Conservation (phyloP, 1,284 basidiomycete species). For the Ceratobasidium sp. region DNA sequence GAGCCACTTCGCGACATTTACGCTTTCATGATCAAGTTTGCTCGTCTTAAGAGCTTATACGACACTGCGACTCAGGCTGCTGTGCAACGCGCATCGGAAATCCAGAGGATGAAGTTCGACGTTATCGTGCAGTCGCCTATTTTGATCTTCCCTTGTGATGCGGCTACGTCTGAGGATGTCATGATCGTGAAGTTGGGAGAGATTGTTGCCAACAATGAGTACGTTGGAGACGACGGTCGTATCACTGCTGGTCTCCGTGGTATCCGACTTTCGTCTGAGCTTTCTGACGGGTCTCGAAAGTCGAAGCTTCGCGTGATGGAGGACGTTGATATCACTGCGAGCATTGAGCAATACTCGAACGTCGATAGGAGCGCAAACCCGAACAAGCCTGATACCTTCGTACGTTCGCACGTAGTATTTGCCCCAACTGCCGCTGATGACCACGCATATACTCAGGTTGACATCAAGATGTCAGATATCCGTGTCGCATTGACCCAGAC, state of each 20-base stretch:
- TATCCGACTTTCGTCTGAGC: conserved; percentile 82
- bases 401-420: conserved; percentile 52
- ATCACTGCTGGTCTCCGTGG: conserved; percentile 86
- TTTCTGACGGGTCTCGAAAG: conserved; percentile 63
- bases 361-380: conserved; percentile 57
- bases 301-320: conserved; percentile 88
- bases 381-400: conserved; percentile 40
- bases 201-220: conserved; percentile 84
- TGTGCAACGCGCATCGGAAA: conserved; percentile 88
- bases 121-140: conserved; percentile 93
- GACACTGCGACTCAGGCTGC: conserved; percentile 95
- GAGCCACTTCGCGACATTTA: conserved; percentile 88
- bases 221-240: conserved; percentile 69
- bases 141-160: conserved; percentile 84
- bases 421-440: background rate
- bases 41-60: conserved; percentile 91
- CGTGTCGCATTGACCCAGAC: conserved; percentile 88
- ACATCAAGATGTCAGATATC: conserved; percentile 87
- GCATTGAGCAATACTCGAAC: conserved; percentile 69
- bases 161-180: conserved; percentile 70
- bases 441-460: conserved; percentile 60
- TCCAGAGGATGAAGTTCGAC: conserved; percentile 89
- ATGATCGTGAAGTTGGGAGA: conserved; percentile 90
- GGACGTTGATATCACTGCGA: conserved; percentile 83
- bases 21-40: conserved; percentile 86